Evolutionary conservation across 768 basidiomycete species (phyloP).

Genomic region (Strobilomyces echinocephalus): DNA sequence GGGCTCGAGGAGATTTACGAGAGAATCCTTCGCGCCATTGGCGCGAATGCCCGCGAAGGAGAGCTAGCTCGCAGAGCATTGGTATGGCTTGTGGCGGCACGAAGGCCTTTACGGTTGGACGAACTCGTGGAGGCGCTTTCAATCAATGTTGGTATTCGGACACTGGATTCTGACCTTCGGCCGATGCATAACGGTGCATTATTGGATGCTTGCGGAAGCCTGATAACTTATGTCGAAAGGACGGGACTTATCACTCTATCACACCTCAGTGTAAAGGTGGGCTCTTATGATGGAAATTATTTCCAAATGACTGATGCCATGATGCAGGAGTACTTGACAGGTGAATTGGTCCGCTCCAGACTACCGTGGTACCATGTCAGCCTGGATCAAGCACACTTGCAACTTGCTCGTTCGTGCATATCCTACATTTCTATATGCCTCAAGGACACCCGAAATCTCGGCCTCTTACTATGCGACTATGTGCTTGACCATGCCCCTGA

Average conservation of each 20-base stretch:
- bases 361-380: no score
- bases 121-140: slow-evolving; percentile 4
- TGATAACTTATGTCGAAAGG: neutral
- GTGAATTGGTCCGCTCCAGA: no score
- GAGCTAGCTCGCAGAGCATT: neutral
- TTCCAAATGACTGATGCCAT: no score
- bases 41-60: neutral
- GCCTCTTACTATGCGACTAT: neutral
- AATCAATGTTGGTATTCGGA: neutral
- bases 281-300: no score
- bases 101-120: neutral
- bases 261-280: slow-evolving; percentile 2
- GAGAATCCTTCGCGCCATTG: neutral
- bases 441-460: no score
- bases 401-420: no score
- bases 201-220: slow-evolving; percentile 6
- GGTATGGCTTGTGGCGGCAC: neutral
- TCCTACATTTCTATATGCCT: no score
- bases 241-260: neutral
- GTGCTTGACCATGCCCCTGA: neutral
- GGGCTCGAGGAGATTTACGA: slow-evolving; percentile 1
- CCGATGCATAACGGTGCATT: slow-evolving; percentile 2
- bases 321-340: neutral
- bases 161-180: neutral
- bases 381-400: no score